Percentiles rank a stretch among this genome's conserved stretches.
These are phyloP conservation scores for Ganoderma leucocontextum DNA, from an alignment of 1,284 basidiomycete genomes.

Conservation along the genomic window DNA sequence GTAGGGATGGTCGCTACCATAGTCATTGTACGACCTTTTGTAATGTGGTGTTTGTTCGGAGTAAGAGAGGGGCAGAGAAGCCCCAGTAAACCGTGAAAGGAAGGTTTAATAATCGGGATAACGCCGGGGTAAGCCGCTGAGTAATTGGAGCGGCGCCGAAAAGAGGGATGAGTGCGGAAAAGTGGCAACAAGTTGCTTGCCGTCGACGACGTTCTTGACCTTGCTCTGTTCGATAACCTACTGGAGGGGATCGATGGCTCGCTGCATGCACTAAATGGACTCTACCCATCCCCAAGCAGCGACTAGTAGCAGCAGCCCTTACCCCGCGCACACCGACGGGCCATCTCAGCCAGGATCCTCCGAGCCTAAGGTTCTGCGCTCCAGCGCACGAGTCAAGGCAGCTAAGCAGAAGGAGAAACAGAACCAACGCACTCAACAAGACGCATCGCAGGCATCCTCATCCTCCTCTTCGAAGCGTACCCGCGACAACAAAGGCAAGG, in stretches of 20 bases:
- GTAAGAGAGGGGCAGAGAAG: background rate
- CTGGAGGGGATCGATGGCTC: constrained; percentile 75
- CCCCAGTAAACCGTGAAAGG: constrained; percentile 4
- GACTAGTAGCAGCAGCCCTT: constrained; percentile 65
- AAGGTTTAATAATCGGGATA: constrained; percentile 1
- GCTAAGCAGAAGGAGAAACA: constrained; percentile 72
- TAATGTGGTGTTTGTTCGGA: constrained; percentile 4
- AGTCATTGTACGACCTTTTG: constrained; percentile 2
- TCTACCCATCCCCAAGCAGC: constrained; percentile 74
- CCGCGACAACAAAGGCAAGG: constrained; percentile 72
- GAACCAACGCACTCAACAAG: constrained; percentile 51
- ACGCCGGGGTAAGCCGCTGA: constrained; percentile 24
- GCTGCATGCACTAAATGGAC: constrained; percentile 86
- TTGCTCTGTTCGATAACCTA: constrained; percentile 40
- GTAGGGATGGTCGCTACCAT: constrained; percentile 19
- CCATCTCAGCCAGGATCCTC: constrained; percentile 41
- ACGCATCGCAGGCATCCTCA: constrained; percentile 49
- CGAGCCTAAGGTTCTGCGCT: constrained; percentile 63
- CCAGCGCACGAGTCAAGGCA: constrained; percentile 79
- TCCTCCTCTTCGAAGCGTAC: constrained; percentile 59
- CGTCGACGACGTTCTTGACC: constrained; percentile 31
- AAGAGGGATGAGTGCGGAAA: constrained; percentile 28
- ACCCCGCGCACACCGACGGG: constrained; percentile 39
- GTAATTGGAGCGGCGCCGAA: constrained; percentile 31
- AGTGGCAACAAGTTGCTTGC: constrained; percentile 23